phyloP scores from a whole-genome alignment of 164 flowering plant species.

The Tinospora cordifolia region DNA sequence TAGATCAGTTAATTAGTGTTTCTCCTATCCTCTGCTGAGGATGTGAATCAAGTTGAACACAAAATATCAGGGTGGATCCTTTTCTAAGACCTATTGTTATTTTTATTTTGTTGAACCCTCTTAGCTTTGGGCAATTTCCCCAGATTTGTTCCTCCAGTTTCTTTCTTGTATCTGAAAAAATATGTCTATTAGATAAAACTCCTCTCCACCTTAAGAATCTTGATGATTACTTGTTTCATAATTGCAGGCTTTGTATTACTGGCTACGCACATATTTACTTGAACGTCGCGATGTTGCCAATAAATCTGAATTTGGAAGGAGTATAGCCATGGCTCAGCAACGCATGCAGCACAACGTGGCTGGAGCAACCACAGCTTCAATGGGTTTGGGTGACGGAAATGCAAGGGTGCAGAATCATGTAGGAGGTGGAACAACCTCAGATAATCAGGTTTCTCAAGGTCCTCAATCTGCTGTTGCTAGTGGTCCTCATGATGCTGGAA shows the following conservation, averaged over 20 bases:
- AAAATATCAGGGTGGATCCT: too few relatives aligned
- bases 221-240: slow-evolving; percentile 4
- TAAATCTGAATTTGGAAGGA: slow-evolving; percentile 77
- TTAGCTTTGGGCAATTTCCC: too few relatives aligned
- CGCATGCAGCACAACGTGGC: slow-evolving; percentile 75
- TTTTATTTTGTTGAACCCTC: too few relatives aligned
- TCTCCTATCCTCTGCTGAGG: too few relatives aligned
- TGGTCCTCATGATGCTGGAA: slow-evolving; percentile 74
- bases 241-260: slow-evolving; percentile 86
- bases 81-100: too few relatives aligned
- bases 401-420: slow-evolving; percentile 45
- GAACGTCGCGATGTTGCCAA: slow-evolving; percentile 96
- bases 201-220: not conserved
- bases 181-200: not conserved
- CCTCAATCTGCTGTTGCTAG: slow-evolving; percentile 45
- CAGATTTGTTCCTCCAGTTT: not conserved
- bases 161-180: not conserved
- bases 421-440: slow-evolving; percentile 36
- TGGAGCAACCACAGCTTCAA: slow-evolving; percentile 37
- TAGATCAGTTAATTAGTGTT: too few relatives aligned
- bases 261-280: slow-evolving; percentile 96
- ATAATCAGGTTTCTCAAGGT: slow-evolving; percentile 59
- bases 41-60: too few relatives aligned
- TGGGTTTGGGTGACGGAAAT: slow-evolving; percentile 51
- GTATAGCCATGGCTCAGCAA: slow-evolving; percentile 72